These are phyloP conservation scores for Cyberlindnera amylophila DNA, from an alignment of 805 yeast species.

Conservation along the genomic window DNA sequence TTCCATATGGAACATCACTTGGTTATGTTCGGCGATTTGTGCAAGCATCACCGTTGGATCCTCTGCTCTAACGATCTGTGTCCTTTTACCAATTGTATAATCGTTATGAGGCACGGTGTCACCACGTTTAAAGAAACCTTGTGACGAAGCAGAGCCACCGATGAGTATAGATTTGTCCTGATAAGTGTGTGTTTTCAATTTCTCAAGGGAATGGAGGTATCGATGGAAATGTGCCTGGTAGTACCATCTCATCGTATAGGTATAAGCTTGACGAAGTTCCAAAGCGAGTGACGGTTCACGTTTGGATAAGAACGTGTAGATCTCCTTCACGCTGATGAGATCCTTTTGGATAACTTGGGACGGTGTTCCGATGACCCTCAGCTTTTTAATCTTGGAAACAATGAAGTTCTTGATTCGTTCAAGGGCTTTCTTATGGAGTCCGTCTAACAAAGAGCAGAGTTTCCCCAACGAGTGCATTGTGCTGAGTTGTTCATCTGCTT, in stretches of 20 bases:
- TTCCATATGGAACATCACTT: constrained; percentile 65
- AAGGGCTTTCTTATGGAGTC: constrained; percentile 57
- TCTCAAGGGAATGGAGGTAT: constrained; percentile 68
- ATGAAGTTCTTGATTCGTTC: constrained; percentile 75
- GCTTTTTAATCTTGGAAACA: constrained; percentile 57
- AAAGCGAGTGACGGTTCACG: constrained; percentile 61
- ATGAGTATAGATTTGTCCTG: constrained; percentile 54
- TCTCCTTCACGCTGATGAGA: constrained; percentile 58
- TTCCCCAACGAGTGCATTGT: constrained; percentile 20
- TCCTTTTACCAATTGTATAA: constrained; percentile 41
- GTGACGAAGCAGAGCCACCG: constrained; percentile 34
- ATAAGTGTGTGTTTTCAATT: constrained; percentile 46
- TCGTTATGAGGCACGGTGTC: too few species aligned
- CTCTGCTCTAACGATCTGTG: constrained; percentile 49
- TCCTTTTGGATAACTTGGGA: constrained; percentile 73
- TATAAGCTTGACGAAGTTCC: constrained; percentile 76
- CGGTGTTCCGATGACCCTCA: constrained; percentile 60
- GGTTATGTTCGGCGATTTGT: constrained; percentile 78
- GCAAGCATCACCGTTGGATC: constrained; percentile 70
- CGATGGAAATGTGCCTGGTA: constrained; percentile 74
- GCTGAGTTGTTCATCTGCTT: constrained; percentile 13
- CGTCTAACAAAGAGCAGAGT: constrained; percentile 36
- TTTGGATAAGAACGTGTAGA: constrained; percentile 50
- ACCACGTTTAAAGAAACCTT: constrained; percentile 13
- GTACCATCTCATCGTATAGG: constrained; percentile 92